Conservation (phyloP, 2,329 filamentous ascomycete genomes). For the Penicillium sp. region DNA sequence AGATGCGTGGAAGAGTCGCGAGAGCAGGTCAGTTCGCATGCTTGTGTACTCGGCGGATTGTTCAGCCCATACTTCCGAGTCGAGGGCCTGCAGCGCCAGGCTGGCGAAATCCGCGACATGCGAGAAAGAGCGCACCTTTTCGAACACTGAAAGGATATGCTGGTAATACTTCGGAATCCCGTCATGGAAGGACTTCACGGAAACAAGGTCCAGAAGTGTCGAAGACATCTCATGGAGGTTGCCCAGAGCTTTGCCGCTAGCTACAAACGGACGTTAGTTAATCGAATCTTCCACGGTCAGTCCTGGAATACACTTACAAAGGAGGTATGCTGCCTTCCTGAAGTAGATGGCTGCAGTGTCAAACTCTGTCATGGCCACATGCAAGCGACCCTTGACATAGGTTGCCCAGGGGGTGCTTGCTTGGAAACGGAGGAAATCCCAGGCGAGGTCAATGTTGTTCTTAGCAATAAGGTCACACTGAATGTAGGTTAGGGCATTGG, state of each 20-base stretch:
- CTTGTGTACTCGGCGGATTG: conserved; percentile 35
- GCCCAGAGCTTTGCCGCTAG: conserved; percentile 43
- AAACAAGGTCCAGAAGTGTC: conserved; percentile 68
- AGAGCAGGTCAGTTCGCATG: conserved; percentile 66
- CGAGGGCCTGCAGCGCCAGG: conserved; percentile 62
- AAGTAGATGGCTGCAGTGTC: conserved; percentile 70
- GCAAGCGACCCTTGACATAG: conserved; percentile 80
- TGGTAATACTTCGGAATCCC: conserved; percentile 80
- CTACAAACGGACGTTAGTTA: conserved; percentile 25
- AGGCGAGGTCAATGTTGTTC: conserved; percentile 61
- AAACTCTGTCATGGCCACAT: conserved; percentile 67
- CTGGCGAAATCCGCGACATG: conserved; percentile 80
- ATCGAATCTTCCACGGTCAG: neutral
- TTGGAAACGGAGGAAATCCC: conserved; percentile 62
- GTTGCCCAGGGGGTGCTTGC: conserved; percentile 55
- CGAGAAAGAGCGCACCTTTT: conserved; percentile 68
- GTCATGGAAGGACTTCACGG: conserved; percentile 62
- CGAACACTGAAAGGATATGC: conserved; percentile 78
- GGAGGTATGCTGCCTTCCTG: conserved; percentile 72
- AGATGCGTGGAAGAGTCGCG: conserved; percentile 76
- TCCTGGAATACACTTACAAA: conserved; percentile 59
- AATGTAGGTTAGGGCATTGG: conserved; percentile 61
- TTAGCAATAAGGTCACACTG: conserved; percentile 63
- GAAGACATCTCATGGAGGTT: conserved; percentile 46
- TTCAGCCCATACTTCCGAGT: conserved; percentile 30